Evolutionary conservation across 371 early-diverging fungal genomes (phyloP).

Genomic region (Blakeslea trispora): DNA sequence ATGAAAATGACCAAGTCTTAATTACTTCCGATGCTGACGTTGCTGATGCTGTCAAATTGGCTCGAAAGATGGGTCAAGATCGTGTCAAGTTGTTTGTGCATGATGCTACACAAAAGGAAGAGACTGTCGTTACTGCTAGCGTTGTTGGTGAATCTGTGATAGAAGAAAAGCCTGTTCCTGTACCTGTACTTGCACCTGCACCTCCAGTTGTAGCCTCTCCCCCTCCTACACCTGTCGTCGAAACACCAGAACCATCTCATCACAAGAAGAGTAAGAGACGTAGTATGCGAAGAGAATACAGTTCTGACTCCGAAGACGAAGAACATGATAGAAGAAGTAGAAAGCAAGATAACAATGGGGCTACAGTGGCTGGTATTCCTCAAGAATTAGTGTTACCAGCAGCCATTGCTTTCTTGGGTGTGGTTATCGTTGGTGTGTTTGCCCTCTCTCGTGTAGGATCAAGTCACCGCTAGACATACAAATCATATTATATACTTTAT

Average conservation of each 20-base stretch:
- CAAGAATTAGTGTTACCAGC: constrained; percentile 62
- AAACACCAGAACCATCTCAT: constrained; percentile 8
- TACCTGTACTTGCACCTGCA: too few species aligned
- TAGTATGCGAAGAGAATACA: constrained; percentile 7
- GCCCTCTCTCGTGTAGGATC: constrained; percentile 43
- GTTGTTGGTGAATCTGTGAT: constrained; percentile 5
- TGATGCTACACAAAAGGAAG: constrained; percentile 31
- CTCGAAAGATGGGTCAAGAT: constrained; percentile 72
- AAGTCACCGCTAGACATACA: constrained; percentile 16
- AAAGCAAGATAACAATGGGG: not conserved
- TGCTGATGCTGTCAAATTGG: constrained; percentile 79
- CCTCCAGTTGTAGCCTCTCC: constrained; percentile 4
- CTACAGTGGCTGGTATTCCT: constrained; percentile 41
- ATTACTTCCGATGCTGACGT: constrained; percentile 80
- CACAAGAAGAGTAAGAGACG: constrained; percentile 17
- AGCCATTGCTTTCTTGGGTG: constrained; percentile 60
- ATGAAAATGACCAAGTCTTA: constrained; percentile 87
- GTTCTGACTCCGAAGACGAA: constrained; percentile 9
- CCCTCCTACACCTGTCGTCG: constrained; percentile 3
- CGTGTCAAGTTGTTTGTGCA: constrained; percentile 77
- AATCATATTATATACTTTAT: not conserved
- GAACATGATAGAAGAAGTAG: constrained; percentile 15
- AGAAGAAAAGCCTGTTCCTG: constrained; percentile 4
- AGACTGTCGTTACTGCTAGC: not conserved
- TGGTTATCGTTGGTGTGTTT: constrained; percentile 63